Evolutionary conservation across 148 eudicot species (phyloP).

Genomic region (Chenopodium berlandieri): DNA sequence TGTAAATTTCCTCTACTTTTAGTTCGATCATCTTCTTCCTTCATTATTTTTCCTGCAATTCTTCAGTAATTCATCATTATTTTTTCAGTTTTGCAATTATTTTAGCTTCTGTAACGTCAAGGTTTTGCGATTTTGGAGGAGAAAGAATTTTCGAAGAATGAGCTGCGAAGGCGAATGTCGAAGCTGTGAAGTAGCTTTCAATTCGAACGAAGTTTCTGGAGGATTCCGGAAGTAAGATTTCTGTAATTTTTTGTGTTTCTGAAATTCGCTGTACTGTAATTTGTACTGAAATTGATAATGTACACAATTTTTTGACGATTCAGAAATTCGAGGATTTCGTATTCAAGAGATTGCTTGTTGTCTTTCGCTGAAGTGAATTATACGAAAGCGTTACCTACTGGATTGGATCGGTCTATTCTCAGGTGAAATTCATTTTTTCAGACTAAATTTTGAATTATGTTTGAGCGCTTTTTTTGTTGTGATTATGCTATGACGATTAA

Average conservation of each 20-base stretch:
- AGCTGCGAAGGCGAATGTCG: constrained; percentile 15
- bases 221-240: constrained; percentile 14
- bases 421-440: constrained; percentile 21
- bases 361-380: constrained; percentile 20
- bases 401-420: constrained; percentile 20
- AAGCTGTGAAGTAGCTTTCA: neutral
- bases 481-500: neutral
- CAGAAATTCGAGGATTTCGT: constrained; percentile 24
- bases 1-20: neutral
- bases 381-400: constrained; percentile 22
- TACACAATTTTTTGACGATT: neutral
- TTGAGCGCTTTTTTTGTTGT: neutral
- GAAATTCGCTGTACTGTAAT: neutral
- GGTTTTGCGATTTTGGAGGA: neutral
- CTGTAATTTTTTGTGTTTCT: neutral
- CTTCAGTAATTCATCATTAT: neutral
- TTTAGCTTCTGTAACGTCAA: neutral
- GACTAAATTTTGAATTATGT: neutral
- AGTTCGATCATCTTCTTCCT: neutral
- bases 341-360: constrained; percentile 23
- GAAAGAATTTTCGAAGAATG: constrained; percentile 17
- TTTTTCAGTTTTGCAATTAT: neutral
- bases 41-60: neutral
- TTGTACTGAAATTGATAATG: neutral
- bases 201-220: constrained; percentile 2